Percentiles rank a stretch among this genome's conserved stretches.
Evolutionary conservation across 768 basidiomycete species (phyloP).

Genomic region (Tricholoma hemisulphureum): DNA sequence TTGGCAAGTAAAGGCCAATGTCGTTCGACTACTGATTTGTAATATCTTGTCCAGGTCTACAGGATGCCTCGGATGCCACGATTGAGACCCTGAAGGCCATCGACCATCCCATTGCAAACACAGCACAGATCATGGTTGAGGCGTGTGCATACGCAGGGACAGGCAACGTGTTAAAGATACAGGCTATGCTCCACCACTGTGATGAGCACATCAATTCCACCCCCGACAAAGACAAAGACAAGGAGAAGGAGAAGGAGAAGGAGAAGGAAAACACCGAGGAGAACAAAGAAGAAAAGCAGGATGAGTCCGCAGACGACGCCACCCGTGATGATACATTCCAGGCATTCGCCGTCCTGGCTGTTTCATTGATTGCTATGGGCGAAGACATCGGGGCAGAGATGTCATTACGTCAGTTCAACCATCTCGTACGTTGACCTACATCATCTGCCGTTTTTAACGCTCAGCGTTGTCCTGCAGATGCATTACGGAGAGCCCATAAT

Average conservation of each 20-base stretch:
- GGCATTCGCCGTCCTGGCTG: constrained; percentile 89
- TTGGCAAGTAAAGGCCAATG: constrained; percentile 55
- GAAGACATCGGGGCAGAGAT: constrained; percentile 98
- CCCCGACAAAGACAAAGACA: constrained; percentile 46
- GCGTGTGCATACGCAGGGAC: constrained; percentile 94
- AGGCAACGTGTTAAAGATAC: constrained; percentile 91
- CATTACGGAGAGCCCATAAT: constrained; percentile 95
- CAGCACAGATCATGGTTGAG: constrained; percentile 89
- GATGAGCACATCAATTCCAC: constrained; percentile 79
- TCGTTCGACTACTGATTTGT: neutral
- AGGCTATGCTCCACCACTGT: constrained; percentile 89
- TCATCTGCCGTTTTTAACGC: neutral
- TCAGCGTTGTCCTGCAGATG: constrained; percentile 60
- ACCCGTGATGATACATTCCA: constrained; percentile 78
- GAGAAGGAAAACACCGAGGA: constrained; percentile 20
- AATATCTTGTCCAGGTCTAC: constrained; percentile 58
- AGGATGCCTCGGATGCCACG: constrained; percentile 92
- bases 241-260: constrained; percentile 50
- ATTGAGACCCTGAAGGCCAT: constrained; percentile 92
- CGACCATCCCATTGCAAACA: constrained; percentile 87
- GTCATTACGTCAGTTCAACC: constrained; percentile 97
- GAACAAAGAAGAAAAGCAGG: constrained; percentile 58
- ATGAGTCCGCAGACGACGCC: constrained; percentile 40
- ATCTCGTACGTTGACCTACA: constrained; percentile 60
- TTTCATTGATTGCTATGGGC: constrained; percentile 95